Percentiles rank a stretch among this genome's conserved stretches.
Evolutionary conservation across 768 basidiomycete species (phyloP).

Genomic region (Coprinopsis sp.): DNA sequence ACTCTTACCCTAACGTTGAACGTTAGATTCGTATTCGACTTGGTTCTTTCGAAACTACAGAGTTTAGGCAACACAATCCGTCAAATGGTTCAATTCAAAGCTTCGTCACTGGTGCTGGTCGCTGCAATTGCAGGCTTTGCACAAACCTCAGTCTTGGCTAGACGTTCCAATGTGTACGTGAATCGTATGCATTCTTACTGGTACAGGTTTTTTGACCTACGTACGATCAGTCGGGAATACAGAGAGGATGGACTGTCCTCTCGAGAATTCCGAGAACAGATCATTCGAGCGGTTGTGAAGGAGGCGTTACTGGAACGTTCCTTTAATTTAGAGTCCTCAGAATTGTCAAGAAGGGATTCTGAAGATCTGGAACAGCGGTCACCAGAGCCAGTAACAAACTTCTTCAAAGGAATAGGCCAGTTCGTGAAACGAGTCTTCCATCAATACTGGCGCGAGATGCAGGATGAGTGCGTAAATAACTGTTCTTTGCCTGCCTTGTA

Average conservation of each 20-base stretch:
- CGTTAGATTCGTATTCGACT: constrained; percentile 3
- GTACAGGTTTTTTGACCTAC: too few relatives aligned
- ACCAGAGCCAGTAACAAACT: not conserved
- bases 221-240: not conserved
- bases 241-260: not conserved
- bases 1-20: constrained; percentile 1
- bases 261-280: not conserved
- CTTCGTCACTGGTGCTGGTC: constrained; percentile 2
- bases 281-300: not conserved
- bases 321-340: not conserved
- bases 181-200: not conserved
- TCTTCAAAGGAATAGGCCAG: constrained; percentile 2
- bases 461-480: not conserved
- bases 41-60: not conserved
- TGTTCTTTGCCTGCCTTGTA: not conserved
- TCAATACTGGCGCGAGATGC: not conserved
- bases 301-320: not conserved
- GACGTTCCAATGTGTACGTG: not conserved
- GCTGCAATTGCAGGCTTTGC: constrained; percentile 1
- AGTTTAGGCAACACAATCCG: constrained; percentile 3
- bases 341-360: not conserved
- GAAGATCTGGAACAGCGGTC: not conserved
- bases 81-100: constrained; percentile 5
- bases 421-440: constrained; percentile 1
- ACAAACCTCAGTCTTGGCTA: not conserved